A percentile compares a stretch with the other conserved stretches of the same genome.
Conservation (phyloP, 2,329 filamentous ascomycete genomes). For the Aspergillus pseudoterreus region DNA sequence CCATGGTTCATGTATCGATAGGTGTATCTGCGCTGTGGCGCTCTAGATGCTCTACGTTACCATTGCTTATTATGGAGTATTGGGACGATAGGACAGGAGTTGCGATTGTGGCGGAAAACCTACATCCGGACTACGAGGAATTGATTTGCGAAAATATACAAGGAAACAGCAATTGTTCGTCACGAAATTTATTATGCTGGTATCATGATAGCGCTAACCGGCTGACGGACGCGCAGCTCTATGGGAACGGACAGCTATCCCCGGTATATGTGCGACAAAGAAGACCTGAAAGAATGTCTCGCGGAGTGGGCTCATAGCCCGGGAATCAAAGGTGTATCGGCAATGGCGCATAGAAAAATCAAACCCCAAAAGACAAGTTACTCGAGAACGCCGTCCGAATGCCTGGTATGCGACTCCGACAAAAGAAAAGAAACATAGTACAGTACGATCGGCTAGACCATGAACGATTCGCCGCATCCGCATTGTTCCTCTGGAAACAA, state of each 20-base stretch:
- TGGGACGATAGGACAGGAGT: no score
- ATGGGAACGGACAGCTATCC: background rate
- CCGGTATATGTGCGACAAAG: background rate
- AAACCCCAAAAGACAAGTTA: slow-evolving; percentile 6
- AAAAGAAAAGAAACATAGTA: slow-evolving; percentile 12
- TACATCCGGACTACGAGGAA: background rate
- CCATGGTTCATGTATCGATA: no score
- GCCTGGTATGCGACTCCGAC: slow-evolving; percentile 24
- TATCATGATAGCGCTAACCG: background rate
- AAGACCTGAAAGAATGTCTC: slow-evolving; percentile 5
- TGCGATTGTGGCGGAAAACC: no score
- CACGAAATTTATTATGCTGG: background rate
- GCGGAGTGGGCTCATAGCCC: slow-evolving; percentile 8
- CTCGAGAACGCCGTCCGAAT: slow-evolving; percentile 35
- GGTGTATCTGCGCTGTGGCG: no score
- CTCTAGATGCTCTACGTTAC: no score
- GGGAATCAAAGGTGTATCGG: slow-evolving; percentile 17
- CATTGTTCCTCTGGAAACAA: slow-evolving; percentile 80
- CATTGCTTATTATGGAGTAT: no score
- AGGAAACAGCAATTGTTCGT: no score
- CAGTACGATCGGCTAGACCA: slow-evolving; percentile 52
- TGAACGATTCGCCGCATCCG: slow-evolving; percentile 94
- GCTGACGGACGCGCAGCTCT: background rate
- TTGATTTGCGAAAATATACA: no score
- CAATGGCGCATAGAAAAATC: slow-evolving; percentile 7